Conservation (phyloP, 1,284 basidiomycete species). For the Leccinum pallidistipes region DNA sequence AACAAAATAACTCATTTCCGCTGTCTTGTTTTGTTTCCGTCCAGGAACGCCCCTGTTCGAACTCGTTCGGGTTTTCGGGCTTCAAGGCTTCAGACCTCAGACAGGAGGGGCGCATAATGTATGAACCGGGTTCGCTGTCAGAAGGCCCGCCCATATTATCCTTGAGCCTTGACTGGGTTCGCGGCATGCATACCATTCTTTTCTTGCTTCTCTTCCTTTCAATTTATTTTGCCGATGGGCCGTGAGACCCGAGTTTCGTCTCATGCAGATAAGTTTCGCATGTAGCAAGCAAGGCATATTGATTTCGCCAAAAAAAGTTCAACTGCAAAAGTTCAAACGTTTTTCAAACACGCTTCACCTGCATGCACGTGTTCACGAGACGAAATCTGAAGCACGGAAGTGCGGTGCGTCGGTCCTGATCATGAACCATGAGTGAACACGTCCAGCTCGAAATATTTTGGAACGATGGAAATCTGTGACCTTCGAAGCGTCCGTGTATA, state of each 20-base stretch:
- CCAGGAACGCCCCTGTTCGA: background rate
- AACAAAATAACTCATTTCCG: background rate
- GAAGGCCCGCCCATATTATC: background rate
- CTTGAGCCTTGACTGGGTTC: background rate
- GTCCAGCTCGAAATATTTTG: background rate
- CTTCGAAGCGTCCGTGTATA: background rate
- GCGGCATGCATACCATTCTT: background rate
- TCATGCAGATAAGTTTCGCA: background rate
- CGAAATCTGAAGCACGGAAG: background rate
- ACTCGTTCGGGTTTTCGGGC: background rate
- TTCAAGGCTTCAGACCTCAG: background rate
- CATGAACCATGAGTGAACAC: background rate
- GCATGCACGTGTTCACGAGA: background rate
- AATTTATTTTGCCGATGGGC: background rate
- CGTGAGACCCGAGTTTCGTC: background rate
- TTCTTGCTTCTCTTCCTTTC: background rate
- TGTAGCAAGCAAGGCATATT: too few relatives aligned
- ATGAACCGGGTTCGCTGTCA: background rate
- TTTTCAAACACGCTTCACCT: background rate
- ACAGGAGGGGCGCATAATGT: background rate
- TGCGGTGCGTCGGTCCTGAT: background rate
- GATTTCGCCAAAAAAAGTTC: background rate
- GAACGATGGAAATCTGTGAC: background rate
- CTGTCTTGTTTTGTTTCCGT: background rate
- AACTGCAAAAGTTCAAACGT: background rate